Conservation (phyloP, 768 basidiomycete genomes). For the Cystobasidium tubakii region DNA sequence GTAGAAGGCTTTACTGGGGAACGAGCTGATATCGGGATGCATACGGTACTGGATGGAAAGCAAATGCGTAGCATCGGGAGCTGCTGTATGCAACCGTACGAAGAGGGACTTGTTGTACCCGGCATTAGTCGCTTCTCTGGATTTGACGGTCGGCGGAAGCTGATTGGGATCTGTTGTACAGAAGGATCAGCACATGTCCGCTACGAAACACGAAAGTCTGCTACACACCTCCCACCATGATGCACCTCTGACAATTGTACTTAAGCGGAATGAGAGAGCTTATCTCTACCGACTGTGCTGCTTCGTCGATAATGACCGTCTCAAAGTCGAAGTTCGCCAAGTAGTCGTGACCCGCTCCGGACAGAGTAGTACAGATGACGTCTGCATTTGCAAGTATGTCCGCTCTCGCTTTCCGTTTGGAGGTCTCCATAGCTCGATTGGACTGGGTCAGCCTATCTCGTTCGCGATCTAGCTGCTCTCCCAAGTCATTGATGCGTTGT, state of each 20-base stretch:
- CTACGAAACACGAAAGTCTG: not conserved
- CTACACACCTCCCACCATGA: conserved; percentile 78
- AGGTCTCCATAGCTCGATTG: conserved; percentile 72
- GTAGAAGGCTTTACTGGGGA: conserved; percentile 88
- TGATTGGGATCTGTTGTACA: conserved; percentile 56
- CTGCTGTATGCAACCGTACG: conserved; percentile 74
- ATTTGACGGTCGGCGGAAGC: conserved; percentile 85
- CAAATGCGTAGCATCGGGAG: conserved; percentile 78
- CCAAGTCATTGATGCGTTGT: conserved; percentile 58
- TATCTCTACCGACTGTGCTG: conserved; percentile 91
- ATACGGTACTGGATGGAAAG: conserved; percentile 99
- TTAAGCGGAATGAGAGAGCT: conserved; percentile 91
- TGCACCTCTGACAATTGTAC: conserved; percentile 71
- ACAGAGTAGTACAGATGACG: conserved; percentile 86
- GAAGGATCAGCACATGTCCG: not conserved
- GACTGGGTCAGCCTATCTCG: conserved; percentile 79
- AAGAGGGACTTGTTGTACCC: conserved; percentile 82
- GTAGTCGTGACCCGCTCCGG: conserved; percentile 84
- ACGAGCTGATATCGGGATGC: conserved; percentile 77
- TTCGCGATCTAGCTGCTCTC: conserved; percentile 65
- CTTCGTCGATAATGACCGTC: conserved; percentile 95
- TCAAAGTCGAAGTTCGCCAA: conserved; percentile 81
- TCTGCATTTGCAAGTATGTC: conserved; percentile 82
- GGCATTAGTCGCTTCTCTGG: conserved; percentile 58
- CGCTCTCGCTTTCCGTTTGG: conserved; percentile 64